Conservation (phyloP, 768 basidiomycete species). For the Suillus fuscotomentosus region DNA sequence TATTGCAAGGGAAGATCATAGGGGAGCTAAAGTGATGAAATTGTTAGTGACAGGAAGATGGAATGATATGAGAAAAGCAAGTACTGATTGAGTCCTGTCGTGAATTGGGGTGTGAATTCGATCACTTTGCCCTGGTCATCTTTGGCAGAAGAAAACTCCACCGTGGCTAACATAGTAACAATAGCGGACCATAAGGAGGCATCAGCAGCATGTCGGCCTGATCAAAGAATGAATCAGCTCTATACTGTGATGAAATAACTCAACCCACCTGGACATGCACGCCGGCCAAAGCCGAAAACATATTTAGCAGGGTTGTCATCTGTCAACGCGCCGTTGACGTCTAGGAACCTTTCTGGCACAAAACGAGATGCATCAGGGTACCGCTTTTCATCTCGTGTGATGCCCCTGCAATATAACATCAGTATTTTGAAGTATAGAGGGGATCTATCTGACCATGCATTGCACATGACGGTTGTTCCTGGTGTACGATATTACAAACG, state of each 20-base stretch:
- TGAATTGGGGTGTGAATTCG: slow-evolving; percentile 3
- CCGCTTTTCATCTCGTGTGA: slow-evolving; percentile 2
- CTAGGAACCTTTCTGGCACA: slow-evolving; percentile 15
- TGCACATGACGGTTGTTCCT: not conserved
- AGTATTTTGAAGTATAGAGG: not conserved
- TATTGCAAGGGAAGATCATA: slow-evolving; percentile 15
- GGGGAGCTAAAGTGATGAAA: slow-evolving; percentile 8
- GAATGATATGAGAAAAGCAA: slow-evolving; percentile 2
- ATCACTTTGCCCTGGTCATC: slow-evolving; percentile 4
- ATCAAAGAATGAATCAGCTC: slow-evolving; percentile 13
- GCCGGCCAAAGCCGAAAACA: slow-evolving; percentile 37
- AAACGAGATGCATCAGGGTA: slow-evolving; percentile 11
- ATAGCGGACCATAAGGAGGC: slow-evolving; percentile 6
- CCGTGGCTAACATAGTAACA: slow-evolving; percentile 4
- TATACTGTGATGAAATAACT: too few relatives aligned
- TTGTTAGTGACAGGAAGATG: not conserved
- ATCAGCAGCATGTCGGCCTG: slow-evolving; percentile 7
- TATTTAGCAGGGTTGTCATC: slow-evolving; percentile 26
- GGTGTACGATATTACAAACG: not conserved
- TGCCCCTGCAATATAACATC: not conserved
- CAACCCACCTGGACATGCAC: slow-evolving; percentile 17
- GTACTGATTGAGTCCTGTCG: not conserved
- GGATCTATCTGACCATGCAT: not conserved
- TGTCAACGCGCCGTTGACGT: not conserved
- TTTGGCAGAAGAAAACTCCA: not conserved